Base-by-base conservation (phyloP, 1,139 yeast genomes). In the Pichia cactophila region DNA sequence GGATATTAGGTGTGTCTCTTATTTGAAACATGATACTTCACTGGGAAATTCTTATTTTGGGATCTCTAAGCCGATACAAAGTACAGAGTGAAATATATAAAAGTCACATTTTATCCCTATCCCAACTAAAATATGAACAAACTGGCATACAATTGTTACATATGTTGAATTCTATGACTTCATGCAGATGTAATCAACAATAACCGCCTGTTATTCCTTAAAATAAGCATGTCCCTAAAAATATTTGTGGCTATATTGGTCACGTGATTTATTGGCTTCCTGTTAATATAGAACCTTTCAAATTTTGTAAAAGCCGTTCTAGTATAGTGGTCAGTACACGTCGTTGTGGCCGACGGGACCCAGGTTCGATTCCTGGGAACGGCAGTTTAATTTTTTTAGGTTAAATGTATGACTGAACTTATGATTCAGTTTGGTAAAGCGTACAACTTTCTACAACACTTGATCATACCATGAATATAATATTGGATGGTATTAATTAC, bases 261-360 rank as follows among this genome's bases (percentile, higher is more conserved):
- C 23, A 35, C 38, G 38, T 35, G 23, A 35, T 16, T 14, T 35
- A 16, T 35, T 35, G 38, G 12, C 7, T 20, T 12, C 31, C 7
- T 20, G 26, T 11, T 17, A 14, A 14, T 14, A 7, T 4, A 20
- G 31, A 14, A 6, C 8, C 2, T 35, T 35, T 16, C 2, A 35
- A 35, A 7, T 17, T 16, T 8, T 16, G 11, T n/a, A 28, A 8
- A 9, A 26, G 57, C 57, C 54, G 54, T 53, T 49, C 57, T 54
- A 53, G 57, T 54, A 54, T 54, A 54, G 57, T 53, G 57, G 57
- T 52, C 48, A 54, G 57, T 54, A 54, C 57, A 46, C 56, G 42
- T 51, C 58, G 52, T 55, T 55, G 58, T 55, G 58, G 58, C 58
- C 52, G 58, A 53, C 44, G 56, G 47, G 50, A 55, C 58, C 58